These are phyloP conservation scores for Pseudogymnoascus sp. DNA, from an alignment of 2,329 filamentous ascomycete genomes.

Conservation along the genomic window DNA sequence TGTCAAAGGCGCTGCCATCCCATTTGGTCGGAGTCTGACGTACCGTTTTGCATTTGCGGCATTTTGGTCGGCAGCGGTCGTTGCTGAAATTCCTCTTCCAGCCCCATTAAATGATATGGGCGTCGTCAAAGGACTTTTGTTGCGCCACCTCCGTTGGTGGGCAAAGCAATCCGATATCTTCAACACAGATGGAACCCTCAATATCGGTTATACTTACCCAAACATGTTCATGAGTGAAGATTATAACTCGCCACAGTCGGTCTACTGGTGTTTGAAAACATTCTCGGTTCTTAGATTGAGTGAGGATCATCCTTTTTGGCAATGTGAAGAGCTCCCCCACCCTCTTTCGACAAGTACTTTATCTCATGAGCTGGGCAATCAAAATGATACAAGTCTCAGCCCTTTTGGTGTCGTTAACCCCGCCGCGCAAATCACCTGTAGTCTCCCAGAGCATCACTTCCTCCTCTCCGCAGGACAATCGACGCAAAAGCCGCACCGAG, in stretches of 20 bases:
- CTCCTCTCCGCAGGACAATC: conserved; percentile 38
- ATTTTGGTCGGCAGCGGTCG: conserved; percentile 42
- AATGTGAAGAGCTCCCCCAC: conserved; percentile 33
- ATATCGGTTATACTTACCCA: conserved; percentile 37
- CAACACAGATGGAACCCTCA: conserved; percentile 43
- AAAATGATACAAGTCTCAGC: not conserved
- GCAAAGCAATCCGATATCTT: conserved; percentile 39
- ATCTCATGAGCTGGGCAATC: conserved; percentile 1
- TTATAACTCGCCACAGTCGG: conserved; percentile 52
- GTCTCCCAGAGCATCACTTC: conserved; percentile 37
- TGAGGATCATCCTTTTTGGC: conserved; percentile 41
- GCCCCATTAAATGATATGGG: conserved; percentile 32
- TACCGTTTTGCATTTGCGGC: conserved; percentile 47
- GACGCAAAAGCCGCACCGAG: conserved; percentile 35
- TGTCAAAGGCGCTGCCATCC: conserved; percentile 43
- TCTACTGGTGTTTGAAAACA: conserved; percentile 49
- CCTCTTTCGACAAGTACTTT: conserved; percentile 18
- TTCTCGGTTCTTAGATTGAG: conserved; percentile 39
- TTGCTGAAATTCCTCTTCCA: conserved; percentile 37
- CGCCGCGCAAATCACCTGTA: conserved; percentile 42
- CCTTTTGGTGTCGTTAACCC: conserved; percentile 21
- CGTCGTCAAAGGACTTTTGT: conserved; percentile 42
- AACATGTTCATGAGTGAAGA: conserved; percentile 52
- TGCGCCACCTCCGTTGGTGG: conserved; percentile 49
- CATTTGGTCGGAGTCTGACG: conserved; percentile 45